Percentiles rank a stretch among this genome's conserved stretches.
phyloP scores from a whole-genome alignment of 257 asterid species.

The Paulownia fortunei region DNA sequence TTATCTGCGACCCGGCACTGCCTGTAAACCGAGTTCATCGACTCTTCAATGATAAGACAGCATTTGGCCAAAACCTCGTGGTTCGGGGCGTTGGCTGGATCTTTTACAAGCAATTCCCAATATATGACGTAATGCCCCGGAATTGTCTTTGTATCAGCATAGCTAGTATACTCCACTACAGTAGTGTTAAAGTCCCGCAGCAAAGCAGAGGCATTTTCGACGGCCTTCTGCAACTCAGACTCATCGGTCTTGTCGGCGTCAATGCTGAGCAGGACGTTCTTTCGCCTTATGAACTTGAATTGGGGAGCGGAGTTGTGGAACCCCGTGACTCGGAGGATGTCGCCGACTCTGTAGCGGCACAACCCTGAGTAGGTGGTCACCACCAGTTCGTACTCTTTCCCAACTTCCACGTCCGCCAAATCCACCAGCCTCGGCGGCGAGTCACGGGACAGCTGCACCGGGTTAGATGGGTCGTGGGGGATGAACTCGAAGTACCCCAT shows the following conservation, averaged over 20 bases:
- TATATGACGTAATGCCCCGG: constrained; percentile 88
- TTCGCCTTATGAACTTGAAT: constrained; percentile 70
- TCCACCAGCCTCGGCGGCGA: constrained; percentile 61
- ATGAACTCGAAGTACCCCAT: constrained; percentile 91
- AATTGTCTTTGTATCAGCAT: constrained; percentile 57
- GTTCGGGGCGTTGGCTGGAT: constrained; percentile 34
- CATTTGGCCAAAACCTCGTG: constrained; percentile 52
- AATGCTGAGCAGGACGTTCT: constrained; percentile 72
- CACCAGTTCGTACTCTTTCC: constrained; percentile 81
- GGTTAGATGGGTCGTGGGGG: constrained; percentile 52
- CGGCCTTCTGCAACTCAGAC: constrained; percentile 67
- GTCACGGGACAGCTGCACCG: constrained; percentile 33
- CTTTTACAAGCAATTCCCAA: constrained; percentile 70
- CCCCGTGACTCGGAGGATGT: constrained; percentile 71
- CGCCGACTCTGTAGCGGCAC: constrained; percentile 84
- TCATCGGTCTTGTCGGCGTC: constrained; percentile 82
- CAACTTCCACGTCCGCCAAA: constrained; percentile 66
- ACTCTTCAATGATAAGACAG: constrained; percentile 68
- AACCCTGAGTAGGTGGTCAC: constrained; percentile 74
- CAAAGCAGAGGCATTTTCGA: constrained; percentile 55
- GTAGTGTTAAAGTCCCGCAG: constrained; percentile 41
- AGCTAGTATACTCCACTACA: constrained; percentile 78
- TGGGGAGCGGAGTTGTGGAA: constrained; percentile 77
- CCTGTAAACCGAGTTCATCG: constrained; percentile 73
- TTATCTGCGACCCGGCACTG: constrained; percentile 80